Evolutionary conservation across 225 moss, liverwort and hornwort genomes (phyloP), one percentile per base, ranked within the genome.

Genomic region (Straminergon stramineum): DNA sequence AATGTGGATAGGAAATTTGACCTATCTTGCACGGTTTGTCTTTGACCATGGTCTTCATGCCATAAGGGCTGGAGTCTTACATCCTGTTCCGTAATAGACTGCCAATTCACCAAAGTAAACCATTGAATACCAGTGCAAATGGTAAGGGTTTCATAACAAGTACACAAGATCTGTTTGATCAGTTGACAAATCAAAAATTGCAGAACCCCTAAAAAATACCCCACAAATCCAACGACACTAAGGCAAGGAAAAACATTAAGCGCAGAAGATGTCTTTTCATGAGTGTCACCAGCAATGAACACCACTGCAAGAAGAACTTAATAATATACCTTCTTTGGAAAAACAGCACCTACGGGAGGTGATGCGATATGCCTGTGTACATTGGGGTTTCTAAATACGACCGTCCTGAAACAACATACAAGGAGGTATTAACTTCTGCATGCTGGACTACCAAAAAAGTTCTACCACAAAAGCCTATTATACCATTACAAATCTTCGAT

Each of bases 21-120:
- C 94, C 94, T 93, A 69, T 94, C 94, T 93, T 94, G 94, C 53
- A 92, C 91, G 51, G 85, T 93, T 87, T 90, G 93, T 66, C 94
- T 93, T 82, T 92, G 93, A 73, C 96, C 99, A 87, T 96, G 92
- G 82, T 99, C 99, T 87, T 97, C 99, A 87, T 99, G 99, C 99
- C 99, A 99, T 76, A 99, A 90, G 17, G 99, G 95, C 90, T 99
- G 99, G 35, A 95, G 91, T 89, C 91, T 96, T 55, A 99, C 93
- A 93, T 99, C 99, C 92, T 96, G 95, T 91, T 96, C 95, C 45
- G 95, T 92, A 61, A 99, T 89, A 78, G 57, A 92, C 99, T 99
- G 97, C 86, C 90, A 88, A 68, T 85, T 37, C 68, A 89, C 71
- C 89, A 62, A 88, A 85, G 56, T 35, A 24, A 63, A 84, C 35